Evolutionary conservation across 1,284 basidiomycete species (phyloP), one percentile per base, ranked within the genome.

Genomic region (Sporisorium iseilematis-ciliati): DNA sequence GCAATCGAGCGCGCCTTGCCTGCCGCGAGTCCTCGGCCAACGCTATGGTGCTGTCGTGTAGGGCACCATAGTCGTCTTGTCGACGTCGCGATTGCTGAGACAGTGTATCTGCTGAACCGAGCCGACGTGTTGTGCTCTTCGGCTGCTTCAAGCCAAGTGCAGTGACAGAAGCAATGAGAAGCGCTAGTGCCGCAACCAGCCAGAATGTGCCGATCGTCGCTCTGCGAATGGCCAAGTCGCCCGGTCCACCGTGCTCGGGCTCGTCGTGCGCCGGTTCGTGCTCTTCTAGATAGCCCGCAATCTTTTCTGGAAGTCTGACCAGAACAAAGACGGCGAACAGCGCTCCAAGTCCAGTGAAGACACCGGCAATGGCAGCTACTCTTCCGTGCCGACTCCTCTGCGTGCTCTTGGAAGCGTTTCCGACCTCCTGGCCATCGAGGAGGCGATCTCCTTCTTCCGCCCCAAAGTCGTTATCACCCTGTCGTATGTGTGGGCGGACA

Each of bases 241-340:
- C 56, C 23, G 54, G 29, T 2, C 41, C 25, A 8, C 33, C 56
- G 20, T 49, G 4, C 7, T 55, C 26, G 7, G 31, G 49, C 1
- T 40, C 33, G 20, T 48, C 29, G 14, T 14, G 20, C 20, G 10
- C 35, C 2, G 43, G 52, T 4, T 41, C 49, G 49, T 57, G 57
- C 16, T 25, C 38, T 38, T 62, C 57, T n/a, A 79, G 52, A 12
- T 72, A 62, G 38, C 52, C 33, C 0, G 78, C 77, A 2, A 80
- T 58, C 43, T 52, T 57, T n/a, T 66, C 65, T 3, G 78, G 78
- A 16, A 80, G 59, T 16, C 75, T 69, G 2, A 80, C 65, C 5
- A 80, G 70, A n/a, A 55, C 65, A 25, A 80, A 79, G 38, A 80
- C 78, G 3, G 78, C 66, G 4, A 79, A 12, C 5, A 80, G 62